Evolutionary conservation across 2,329 filamentous ascomycete genomes (phyloP).

Genomic region (Venturia nashicola): DNA sequence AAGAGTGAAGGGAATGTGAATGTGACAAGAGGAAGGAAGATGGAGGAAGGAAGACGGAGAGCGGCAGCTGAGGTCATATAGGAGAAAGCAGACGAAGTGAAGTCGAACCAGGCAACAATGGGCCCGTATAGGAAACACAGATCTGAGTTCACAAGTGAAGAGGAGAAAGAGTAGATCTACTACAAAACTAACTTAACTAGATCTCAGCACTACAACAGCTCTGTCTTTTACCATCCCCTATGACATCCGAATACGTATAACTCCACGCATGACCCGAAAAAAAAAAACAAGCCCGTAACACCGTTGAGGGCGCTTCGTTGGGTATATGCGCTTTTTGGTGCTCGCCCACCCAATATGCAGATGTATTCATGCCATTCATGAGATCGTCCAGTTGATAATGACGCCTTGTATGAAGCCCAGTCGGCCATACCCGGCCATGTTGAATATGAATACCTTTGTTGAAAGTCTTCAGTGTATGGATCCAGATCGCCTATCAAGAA

Average conservation of each 20-base stretch:
- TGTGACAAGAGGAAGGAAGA: not conserved
- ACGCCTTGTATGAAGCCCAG: not conserved
- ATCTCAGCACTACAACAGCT: not conserved
- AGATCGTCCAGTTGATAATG: conserved; percentile 2
- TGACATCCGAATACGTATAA: not conserved
- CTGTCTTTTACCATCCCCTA: not conserved
- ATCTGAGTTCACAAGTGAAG: not conserved
- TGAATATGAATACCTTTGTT: conserved; percentile 5
- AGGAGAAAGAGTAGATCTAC: not conserved
- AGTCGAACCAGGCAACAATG: not conserved
- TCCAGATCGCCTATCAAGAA: not conserved
- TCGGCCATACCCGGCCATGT: conserved; percentile 1
- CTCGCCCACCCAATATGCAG: not conserved
- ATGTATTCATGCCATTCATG: conserved; percentile 1
- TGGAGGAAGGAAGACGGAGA: not conserved
- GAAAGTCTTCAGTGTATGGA: not conserved
- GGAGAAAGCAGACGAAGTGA: not conserved
- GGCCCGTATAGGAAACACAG: not conserved
- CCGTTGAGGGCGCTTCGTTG: conserved; percentile 2
- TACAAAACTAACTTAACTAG: not conserved
- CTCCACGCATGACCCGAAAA: not conserved
- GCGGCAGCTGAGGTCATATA: not conserved
- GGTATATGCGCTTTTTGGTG: conserved; percentile 2
- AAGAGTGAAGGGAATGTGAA: not conserved
- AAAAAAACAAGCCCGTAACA: not conserved